Evolutionary conservation across 495 filamentous ascomycete species (phyloP).

Genomic region (Bryoglossum gracile): DNA sequence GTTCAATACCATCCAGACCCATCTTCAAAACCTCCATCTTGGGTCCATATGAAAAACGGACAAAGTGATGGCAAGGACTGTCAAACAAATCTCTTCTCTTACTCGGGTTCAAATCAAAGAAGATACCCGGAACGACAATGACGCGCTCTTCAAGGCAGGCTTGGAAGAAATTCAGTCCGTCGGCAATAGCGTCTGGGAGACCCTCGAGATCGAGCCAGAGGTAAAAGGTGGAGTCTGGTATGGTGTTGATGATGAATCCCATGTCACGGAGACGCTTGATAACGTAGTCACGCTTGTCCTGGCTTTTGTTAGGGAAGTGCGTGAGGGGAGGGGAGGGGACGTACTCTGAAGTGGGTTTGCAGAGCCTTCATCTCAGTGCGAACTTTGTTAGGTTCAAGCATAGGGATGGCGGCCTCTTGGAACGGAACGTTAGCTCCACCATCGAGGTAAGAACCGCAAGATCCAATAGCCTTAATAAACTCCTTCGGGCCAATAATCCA

Average conservation of each 20-base stretch:
- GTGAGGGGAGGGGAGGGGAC: not conserved
- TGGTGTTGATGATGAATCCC: conserved; percentile 71
- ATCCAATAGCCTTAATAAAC: conserved; percentile 89
- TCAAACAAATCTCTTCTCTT: conserved; percentile 87
- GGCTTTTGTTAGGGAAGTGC: conserved; percentile 1
- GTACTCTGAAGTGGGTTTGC: conserved; percentile 68
- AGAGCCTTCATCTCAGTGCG: conserved; percentile 82
- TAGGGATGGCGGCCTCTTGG: conserved; percentile 85
- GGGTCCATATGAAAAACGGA: conserved; percentile 85
- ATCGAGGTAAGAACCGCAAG: conserved; percentile 91
- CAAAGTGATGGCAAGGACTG: conserved; percentile 91
- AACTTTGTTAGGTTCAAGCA: conserved; percentile 80
- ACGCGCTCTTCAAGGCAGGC: conserved; percentile 86
- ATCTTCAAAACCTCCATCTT: conserved; percentile 78
- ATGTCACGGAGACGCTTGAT: conserved; percentile 67
- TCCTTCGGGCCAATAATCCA: conserved; percentile 96
- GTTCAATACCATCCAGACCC: conserved; percentile 85
- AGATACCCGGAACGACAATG: conserved; percentile 92
- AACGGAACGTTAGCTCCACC: conserved; percentile 92
- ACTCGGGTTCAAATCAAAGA: conserved; percentile 87
- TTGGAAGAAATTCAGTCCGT: conserved; percentile 95
- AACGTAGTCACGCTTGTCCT: conserved; percentile 83
- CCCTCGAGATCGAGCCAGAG: conserved; percentile 67
- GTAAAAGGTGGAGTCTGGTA: conserved; percentile 91
- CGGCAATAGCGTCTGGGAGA: conserved; percentile 69